These are phyloP conservation scores for Cutaneotrichosporon cyanovorans DNA, from an alignment of 1,284 basidiomycete species.

Conservation along the genomic window DNA sequence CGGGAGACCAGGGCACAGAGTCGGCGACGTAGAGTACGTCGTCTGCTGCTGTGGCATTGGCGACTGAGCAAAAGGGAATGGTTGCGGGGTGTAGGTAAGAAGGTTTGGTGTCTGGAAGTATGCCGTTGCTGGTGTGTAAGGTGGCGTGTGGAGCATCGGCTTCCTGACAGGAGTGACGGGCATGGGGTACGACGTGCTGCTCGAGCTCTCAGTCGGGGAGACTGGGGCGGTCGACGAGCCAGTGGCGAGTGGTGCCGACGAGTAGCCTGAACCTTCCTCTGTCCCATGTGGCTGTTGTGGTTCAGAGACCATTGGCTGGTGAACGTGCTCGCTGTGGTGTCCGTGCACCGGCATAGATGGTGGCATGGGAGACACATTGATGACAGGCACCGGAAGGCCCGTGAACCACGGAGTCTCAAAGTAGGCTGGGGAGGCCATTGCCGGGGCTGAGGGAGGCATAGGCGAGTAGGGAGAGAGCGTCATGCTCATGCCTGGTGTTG, in stretches of 20 bases:
- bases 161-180: conserved; percentile 18
- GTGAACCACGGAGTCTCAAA: conserved; percentile 32
- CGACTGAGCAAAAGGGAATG: conserved; percentile 28
- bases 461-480: conserved; percentile 25
- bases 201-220: conserved; percentile 20
- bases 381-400: conserved; percentile 20
- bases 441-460: conserved; percentile 22
- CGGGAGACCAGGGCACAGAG: conserved; percentile 31
- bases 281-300: too few species aligned
- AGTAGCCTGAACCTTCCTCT: too few species aligned
- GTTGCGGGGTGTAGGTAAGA: conserved; percentile 17
- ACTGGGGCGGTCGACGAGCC: conserved; percentile 17
- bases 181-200: conserved; percentile 19
- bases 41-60: conserved; percentile 19
- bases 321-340: background rate
- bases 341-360: conserved; percentile 11
- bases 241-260: conserved; percentile 1
- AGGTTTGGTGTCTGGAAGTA: conserved; percentile 26
- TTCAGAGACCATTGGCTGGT: conserved; percentile 1
- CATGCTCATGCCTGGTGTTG: conserved; percentile 24
- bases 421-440: conserved; percentile 32
- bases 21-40: conserved; percentile 27
- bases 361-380: conserved; percentile 16
- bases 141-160: conserved; percentile 11
- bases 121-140: conserved; percentile 17